Conservation (phyloP, 2,329 filamentous ascomycete genomes). For the Aspergillus ochraceoroseus region DNA sequence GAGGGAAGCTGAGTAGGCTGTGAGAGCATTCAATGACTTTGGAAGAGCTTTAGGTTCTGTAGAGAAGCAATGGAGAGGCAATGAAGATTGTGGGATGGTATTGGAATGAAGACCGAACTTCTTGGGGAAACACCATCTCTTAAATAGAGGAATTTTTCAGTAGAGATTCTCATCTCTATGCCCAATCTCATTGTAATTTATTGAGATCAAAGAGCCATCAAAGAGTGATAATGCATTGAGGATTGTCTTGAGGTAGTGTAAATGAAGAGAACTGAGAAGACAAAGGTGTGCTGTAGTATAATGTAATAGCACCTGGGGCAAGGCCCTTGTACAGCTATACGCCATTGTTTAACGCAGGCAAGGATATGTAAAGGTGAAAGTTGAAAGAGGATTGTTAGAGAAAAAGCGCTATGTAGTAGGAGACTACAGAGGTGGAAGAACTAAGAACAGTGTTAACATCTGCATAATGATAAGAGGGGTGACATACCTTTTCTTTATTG, state of each 20-base stretch:
- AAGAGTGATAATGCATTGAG: not conserved
- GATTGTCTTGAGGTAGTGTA: not conserved
- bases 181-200: not conserved
- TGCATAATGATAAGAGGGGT: not conserved
- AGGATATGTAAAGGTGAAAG: no score
- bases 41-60: not conserved
- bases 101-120: not conserved
- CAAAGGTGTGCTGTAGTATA: no score
- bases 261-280: no score
- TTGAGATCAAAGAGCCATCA: not conserved
- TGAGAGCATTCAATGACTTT: not conserved
- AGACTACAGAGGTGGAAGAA: not conserved
- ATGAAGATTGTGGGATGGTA: not conserved
- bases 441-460: not conserved
- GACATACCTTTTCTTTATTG: constrained; percentile 1
- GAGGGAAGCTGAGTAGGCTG: no score
- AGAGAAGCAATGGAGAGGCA: not conserved
- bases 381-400: not conserved
- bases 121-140: not conserved
- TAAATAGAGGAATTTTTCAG: not conserved
- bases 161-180: not conserved
- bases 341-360: no score
- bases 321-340: no score
- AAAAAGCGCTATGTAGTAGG: not conserved
- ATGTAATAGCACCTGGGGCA: no score